These are phyloP conservation scores for Chlamydomonas sphaeroides DNA, from an alignment of 139 green algal species.

Conservation along the genomic window DNA sequence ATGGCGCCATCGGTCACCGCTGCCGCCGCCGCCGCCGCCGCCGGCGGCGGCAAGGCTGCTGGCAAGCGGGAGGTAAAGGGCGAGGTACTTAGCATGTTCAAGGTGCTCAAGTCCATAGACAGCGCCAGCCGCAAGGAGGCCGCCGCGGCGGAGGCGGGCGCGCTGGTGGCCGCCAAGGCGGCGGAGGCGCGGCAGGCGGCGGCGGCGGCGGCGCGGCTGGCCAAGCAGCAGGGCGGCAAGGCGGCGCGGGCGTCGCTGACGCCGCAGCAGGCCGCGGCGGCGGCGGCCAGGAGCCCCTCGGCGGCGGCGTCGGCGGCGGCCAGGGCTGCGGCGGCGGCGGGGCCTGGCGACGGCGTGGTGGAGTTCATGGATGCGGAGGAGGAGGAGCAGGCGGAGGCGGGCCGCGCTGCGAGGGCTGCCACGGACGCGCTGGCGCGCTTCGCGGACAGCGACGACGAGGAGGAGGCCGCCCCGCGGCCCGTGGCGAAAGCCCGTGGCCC, in stretches of 20 bases:
- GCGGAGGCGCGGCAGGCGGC: background rate
- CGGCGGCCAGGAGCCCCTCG: too few species aligned
- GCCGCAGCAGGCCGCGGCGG: background rate
- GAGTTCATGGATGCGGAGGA: background rate
- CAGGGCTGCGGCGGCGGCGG: too few species aligned
- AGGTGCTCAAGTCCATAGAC: slow-evolving; percentile 38
- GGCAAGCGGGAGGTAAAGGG: slow-evolving; percentile 20
- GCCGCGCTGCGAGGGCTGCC: too few species aligned
- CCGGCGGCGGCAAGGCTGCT: background rate
- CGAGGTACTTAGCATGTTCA: slow-evolving; percentile 35
- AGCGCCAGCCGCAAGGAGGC: background rate
- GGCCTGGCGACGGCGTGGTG: background rate
- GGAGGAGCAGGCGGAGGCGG: background rate
- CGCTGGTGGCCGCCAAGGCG: background rate
- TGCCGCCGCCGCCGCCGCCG: background rate
- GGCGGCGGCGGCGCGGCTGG: background rate
- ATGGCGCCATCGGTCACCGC: background rate
- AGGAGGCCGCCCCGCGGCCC: background rate
- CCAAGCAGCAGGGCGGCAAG: background rate
- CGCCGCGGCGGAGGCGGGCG: background rate
- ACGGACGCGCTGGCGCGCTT: background rate
- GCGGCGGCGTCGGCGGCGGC: too few species aligned
- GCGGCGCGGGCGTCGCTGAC: background rate
- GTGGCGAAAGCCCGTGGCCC: too few species aligned
- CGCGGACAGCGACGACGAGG: background rate